A percentile compares a stretch with the other conserved stretches of the same genome.
Evolutionary conservation across 202 grass and related monocot genomes (phyloP).

Genomic region (Zoysia matrella): DNA sequence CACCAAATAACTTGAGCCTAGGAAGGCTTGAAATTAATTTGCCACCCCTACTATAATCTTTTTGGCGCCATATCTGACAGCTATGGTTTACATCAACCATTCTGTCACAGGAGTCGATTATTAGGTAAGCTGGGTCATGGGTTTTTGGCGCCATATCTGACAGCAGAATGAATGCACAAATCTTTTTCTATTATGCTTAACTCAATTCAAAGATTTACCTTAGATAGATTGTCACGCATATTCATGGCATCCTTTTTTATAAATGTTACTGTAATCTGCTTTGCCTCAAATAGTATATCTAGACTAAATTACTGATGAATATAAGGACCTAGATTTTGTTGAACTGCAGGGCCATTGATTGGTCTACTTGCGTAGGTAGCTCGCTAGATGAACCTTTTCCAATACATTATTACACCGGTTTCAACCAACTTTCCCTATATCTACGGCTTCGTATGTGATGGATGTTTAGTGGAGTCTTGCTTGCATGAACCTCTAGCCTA

Average conservation of each 20-base stretch:
- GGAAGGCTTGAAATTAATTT: background rate
- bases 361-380: constrained; percentile 35
- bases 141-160: background rate
- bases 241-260: background rate
- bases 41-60: background rate
- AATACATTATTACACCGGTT: constrained; percentile 16
- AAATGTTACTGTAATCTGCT: background rate
- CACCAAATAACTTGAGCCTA: constrained; percentile 7
- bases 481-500: constrained; percentile 7
- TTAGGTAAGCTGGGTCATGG: background rate
- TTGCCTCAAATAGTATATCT: constrained; percentile 26
- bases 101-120: background rate
- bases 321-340: constrained; percentile 22
- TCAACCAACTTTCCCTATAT: constrained; percentile 22
- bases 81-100: background rate
- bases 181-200: background rate
- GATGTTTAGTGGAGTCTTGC: background rate
- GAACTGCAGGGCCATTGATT: constrained; percentile 26
- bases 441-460: background rate
- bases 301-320: constrained; percentile 12
- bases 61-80: background rate
- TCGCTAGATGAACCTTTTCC: constrained; percentile 24
- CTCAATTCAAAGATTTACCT: background rate
- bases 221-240: background rate
- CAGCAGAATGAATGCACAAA: background rate